Conservation (phyloP, 192 early-diverging fungal genomes). For the Backusella sp. region DNA sequence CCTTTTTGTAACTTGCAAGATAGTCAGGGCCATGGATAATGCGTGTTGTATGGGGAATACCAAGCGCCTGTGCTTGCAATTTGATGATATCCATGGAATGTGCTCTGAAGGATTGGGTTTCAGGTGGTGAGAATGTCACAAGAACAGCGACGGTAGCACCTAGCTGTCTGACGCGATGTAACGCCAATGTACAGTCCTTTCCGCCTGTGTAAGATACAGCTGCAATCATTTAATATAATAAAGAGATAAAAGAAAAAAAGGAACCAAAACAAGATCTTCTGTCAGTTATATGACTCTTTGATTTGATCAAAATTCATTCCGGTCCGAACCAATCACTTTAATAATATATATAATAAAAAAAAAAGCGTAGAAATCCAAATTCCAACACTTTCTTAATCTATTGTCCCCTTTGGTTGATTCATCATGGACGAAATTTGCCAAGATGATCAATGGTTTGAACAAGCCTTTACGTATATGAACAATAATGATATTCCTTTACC, state of each 20-base stretch:
- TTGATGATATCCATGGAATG: slow-evolving; percentile 49
- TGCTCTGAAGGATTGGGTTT: slow-evolving; percentile 50
- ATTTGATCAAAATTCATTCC: too few species aligned
- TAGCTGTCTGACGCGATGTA: slow-evolving; percentile 40
- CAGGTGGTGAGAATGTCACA: slow-evolving; percentile 49
- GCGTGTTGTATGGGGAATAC: slow-evolving; percentile 42
- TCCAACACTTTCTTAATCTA: too few species aligned
- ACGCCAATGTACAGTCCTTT: slow-evolving; percentile 58
- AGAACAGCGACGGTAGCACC: slow-evolving; percentile 41
- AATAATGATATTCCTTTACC: slow-evolving; percentile 13
- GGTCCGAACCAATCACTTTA: too few species aligned
- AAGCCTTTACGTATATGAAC: slow-evolving; percentile 23
- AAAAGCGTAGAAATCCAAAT: too few species aligned
- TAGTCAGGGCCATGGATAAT: slow-evolving; percentile 47
- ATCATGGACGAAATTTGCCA: slow-evolving; percentile 15
- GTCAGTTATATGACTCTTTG: too few species aligned
- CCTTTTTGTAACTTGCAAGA: slow-evolving; percentile 43
- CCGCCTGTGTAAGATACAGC: slow-evolving; percentile 63
- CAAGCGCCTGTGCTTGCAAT: slow-evolving; percentile 46
- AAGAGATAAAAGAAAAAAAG: neutral
- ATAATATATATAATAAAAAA: too few species aligned
- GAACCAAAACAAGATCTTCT: neutral
- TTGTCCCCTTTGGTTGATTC: neutral
- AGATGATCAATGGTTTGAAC: slow-evolving; percentile 27
- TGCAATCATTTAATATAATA: slow-evolving; percentile 9